phyloP scores from a whole-genome alignment of 2,329 filamentous ascomycete genomes.

The Grosmannia clavigera region DNA sequence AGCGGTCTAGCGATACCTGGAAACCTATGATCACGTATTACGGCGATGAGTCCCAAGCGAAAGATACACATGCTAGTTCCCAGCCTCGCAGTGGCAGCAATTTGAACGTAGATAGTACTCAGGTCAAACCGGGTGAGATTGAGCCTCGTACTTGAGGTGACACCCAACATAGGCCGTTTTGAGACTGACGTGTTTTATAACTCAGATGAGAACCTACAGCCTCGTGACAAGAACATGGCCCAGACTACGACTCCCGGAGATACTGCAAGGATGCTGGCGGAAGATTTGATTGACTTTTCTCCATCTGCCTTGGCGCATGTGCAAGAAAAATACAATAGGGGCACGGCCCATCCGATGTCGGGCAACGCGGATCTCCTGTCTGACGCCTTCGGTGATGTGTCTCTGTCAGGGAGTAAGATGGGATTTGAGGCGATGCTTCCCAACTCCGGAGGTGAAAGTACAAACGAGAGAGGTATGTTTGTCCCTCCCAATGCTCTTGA shows the following conservation, averaged over 20 bases:
- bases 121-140: neutral
- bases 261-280: neutral
- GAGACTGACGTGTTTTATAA: neutral
- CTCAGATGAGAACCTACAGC: neutral
- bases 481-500: neutral
- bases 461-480: neutral
- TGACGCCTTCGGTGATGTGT: neutral
- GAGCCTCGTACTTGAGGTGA: neutral
- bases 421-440: neutral
- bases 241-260: neutral
- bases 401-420: neutral
- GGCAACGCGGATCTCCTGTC: neutral
- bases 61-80: too few relatives aligned
- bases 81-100: too few relatives aligned
- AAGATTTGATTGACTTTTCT: neutral
- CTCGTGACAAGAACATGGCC: neutral
- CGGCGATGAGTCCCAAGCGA: neutral
- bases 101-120: neutral
- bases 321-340: neutral
- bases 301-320: neutral
- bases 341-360: neutral
- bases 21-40: constrained; percentile 1
- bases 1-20: neutral
- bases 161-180: neutral
- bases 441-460: neutral